Evolutionary conservation across 2,329 filamentous ascomycete species (phyloP).

Genomic region (Phialocephala subalpina): DNA sequence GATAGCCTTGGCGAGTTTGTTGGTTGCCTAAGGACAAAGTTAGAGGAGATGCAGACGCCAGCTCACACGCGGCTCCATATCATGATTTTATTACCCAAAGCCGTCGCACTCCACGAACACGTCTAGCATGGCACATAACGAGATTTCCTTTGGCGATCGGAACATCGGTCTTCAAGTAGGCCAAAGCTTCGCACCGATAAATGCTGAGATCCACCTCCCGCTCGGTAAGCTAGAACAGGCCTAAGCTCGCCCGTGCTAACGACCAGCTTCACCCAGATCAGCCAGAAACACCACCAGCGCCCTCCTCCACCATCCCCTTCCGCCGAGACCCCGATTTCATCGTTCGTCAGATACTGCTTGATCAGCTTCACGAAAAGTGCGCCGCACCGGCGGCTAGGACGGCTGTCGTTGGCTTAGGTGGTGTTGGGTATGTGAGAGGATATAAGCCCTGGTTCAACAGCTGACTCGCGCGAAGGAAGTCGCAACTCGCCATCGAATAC

Average conservation of each 20-base stretch:
- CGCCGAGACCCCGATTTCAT: slow-evolving; percentile 34
- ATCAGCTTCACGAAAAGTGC: slow-evolving; percentile 41
- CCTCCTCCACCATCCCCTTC: slow-evolving; percentile 33
- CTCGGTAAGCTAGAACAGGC: slow-evolving; percentile 34
- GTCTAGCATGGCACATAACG: slow-evolving; percentile 30
- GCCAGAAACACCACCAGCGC: slow-evolving; percentile 33
- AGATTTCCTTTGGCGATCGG: slow-evolving; percentile 30
- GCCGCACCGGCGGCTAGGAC: slow-evolving; percentile 27
- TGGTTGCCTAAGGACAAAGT: no score
- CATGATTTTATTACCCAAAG: no score
- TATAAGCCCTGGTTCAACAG: neutral
- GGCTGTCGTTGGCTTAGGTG: slow-evolving; percentile 22
- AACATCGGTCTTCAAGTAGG: slow-evolving; percentile 35
- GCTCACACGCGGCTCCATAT: no score
- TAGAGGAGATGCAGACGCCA: no score
- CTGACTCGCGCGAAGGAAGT: slow-evolving; percentile 37
- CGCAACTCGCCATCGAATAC: slow-evolving; percentile 47
- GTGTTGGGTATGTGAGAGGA: no score
- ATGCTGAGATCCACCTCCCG: slow-evolving; percentile 32
- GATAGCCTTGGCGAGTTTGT: no score
- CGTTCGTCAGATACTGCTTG: slow-evolving; percentile 26
- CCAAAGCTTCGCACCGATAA: slow-evolving; percentile 32
- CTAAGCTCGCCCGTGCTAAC: slow-evolving; percentile 34
- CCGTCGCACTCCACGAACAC: no score
- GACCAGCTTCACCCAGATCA: slow-evolving; percentile 31